Evolutionary conservation across 2,329 filamentous ascomycete genomes (phyloP).

Genomic region (Claviceps quebecensis): DNA sequence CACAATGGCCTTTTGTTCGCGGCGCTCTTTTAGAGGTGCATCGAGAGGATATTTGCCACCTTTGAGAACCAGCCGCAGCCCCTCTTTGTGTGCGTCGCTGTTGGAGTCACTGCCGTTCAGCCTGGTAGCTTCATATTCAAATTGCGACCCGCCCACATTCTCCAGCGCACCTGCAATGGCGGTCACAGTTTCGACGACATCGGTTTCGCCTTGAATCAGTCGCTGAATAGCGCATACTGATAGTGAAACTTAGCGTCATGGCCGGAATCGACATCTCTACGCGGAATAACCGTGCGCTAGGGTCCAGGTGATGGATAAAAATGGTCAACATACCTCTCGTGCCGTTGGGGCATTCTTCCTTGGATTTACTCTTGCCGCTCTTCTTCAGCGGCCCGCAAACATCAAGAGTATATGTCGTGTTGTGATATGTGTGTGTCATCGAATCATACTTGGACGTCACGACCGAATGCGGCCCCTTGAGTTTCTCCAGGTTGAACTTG

Average conservation of each 20-base stretch:
- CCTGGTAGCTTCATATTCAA: slow-evolving; percentile 53
- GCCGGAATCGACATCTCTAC: not conserved
- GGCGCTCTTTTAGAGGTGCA: slow-evolving; percentile 33
- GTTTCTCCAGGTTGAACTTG: slow-evolving; percentile 49
- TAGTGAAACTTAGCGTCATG: not conserved
- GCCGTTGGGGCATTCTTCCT: slow-evolving; percentile 52
- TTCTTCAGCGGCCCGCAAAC: slow-evolving; percentile 56
- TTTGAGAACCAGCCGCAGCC: slow-evolving; percentile 53
- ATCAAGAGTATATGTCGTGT: slow-evolving; percentile 72
- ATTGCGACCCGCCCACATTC: slow-evolving; percentile 38
- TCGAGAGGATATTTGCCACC: slow-evolving; percentile 42
- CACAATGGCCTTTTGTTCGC: slow-evolving; percentile 61
- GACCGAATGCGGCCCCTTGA: slow-evolving; percentile 56
- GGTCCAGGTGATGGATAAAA: too few species aligned
- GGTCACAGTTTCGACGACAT: slow-evolving; percentile 42
- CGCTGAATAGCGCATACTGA: slow-evolving; percentile 64
- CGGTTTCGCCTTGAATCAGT: slow-evolving; percentile 33
- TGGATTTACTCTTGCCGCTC: slow-evolving; percentile 38
- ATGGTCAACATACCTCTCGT: slow-evolving; percentile 42
- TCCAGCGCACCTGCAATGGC: slow-evolving; percentile 62
- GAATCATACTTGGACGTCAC: slow-evolving; percentile 42
- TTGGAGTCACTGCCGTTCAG: slow-evolving; percentile 52
- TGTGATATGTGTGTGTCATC: slow-evolving; percentile 36
- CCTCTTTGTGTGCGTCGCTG: slow-evolving; percentile 53
- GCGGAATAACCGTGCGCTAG: too few species aligned